Percentiles rank a stretch among this genome's conserved stretches.
These are phyloP conservation scores for Aspergillus hancockii DNA, from an alignment of 495 filamentous ascomycete genomes.

Conservation along the genomic window DNA sequence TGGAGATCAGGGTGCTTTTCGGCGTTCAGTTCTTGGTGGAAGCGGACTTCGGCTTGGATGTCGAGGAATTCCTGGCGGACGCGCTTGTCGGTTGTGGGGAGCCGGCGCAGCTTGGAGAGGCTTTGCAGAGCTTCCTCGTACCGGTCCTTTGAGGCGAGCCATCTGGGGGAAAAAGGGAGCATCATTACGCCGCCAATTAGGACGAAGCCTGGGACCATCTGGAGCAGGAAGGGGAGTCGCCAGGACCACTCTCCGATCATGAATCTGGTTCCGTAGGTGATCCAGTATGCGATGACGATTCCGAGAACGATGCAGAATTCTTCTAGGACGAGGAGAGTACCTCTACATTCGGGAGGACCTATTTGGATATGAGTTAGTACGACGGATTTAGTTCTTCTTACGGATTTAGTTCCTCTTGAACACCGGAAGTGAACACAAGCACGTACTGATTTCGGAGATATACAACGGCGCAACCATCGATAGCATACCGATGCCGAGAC, in stretches of 20 bases:
- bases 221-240: constrained; percentile 52
- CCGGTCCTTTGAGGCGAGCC: constrained; percentile 50
- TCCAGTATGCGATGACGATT: constrained; percentile 58
- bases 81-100: constrained; percentile 42
- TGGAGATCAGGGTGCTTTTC: constrained; percentile 50
- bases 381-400: too few relatives aligned
- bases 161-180: constrained; percentile 56
- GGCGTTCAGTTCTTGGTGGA: constrained; percentile 47
- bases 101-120: constrained; percentile 45
- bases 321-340: constrained; percentile 54
- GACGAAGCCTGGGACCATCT: constrained; percentile 50
- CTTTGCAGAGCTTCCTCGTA: constrained; percentile 49
- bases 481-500: constrained; percentile 60
- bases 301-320: constrained; percentile 58
- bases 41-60: constrained; percentile 51
- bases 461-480: constrained; percentile 57
- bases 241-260: constrained; percentile 54
- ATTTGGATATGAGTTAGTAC: not conserved
- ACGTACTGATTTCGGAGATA: constrained; percentile 54
- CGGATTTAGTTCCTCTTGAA: too few relatives aligned
- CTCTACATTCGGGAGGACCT: constrained; percentile 56
- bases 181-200: constrained; percentile 45
- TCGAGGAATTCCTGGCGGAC: constrained; percentile 52
- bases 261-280: constrained; percentile 55
- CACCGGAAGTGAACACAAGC: too few relatives aligned